Percentiles rank a stretch among this genome's conserved stretches.
Evolutionary conservation across 345 rosid species (phyloP).

Genomic region (Psidium guajava): DNA sequence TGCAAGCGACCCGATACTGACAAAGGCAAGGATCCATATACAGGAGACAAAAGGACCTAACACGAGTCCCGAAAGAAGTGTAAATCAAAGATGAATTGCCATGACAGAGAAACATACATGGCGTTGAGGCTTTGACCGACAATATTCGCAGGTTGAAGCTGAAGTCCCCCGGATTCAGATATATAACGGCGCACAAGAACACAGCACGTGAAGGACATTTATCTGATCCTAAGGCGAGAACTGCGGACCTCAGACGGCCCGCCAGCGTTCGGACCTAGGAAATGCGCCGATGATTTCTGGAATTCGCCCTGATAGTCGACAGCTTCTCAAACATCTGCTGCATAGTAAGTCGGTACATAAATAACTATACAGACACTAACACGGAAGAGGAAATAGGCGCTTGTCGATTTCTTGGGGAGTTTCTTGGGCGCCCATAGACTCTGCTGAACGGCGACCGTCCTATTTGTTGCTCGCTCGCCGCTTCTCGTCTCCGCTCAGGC

Average conservation of each 20-base stretch:
- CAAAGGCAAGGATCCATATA: background rate
- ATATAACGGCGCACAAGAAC: too few species aligned
- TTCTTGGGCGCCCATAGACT: background rate
- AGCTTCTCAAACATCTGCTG: conserved; percentile 32
- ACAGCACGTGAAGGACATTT: too few species aligned
- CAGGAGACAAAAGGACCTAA: background rate
- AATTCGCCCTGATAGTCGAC: conserved; percentile 23
- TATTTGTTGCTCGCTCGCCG: background rate
- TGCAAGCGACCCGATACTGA: background rate
- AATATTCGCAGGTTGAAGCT: conserved; percentile 43
- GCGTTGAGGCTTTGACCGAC: conserved; percentile 19
- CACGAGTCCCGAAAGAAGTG: background rate
- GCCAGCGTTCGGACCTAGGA: conserved; percentile 13
- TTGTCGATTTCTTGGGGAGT: background rate
- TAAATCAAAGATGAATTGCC: background rate
- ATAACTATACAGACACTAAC: background rate
- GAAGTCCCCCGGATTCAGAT: conserved; percentile 25
- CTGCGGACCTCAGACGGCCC: background rate
- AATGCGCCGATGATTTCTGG: conserved; percentile 26
- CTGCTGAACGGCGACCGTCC: background rate
- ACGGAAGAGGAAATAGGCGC: background rate
- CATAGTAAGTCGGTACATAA: background rate
- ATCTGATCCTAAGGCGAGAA: too few species aligned
- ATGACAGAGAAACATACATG: conserved; percentile 7
- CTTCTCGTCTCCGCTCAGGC: background rate